Percentiles rank a stretch among this genome's conserved stretches.
phyloP scores from a whole-genome alignment of 2,329 filamentous ascomycete species.

The Ustulina deusta region DNA sequence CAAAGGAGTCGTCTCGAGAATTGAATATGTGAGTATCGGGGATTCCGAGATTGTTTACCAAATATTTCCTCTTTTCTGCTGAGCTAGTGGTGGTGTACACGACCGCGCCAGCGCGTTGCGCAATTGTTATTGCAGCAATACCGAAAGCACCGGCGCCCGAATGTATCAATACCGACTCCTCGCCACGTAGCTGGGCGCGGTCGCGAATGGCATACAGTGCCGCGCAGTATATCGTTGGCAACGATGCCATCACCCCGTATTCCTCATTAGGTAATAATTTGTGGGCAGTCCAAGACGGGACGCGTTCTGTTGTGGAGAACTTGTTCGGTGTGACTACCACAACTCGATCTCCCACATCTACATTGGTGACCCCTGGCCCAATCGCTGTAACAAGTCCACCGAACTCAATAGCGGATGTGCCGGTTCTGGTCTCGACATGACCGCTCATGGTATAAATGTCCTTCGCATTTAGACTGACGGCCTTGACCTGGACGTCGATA shows the following conservation, averaged over 20 bases:
- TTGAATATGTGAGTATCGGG: conserved; percentile 51
- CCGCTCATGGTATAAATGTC: conserved; percentile 47
- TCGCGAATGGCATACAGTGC: conserved; percentile 51
- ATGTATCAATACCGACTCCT: conserved; percentile 54
- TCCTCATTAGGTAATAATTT: conserved; percentile 42
- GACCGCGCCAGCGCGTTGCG: conserved; percentile 48
- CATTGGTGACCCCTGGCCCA: conserved; percentile 35
- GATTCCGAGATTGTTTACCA: conserved; percentile 48
- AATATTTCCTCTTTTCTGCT: conserved; percentile 32
- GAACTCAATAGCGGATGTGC: conserved; percentile 44
- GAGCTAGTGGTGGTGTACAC: conserved; percentile 50
- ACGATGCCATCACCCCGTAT: conserved; percentile 36
- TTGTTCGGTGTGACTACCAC: conserved; percentile 44
- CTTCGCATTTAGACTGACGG: conserved; percentile 43
- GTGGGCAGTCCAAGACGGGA: conserved; percentile 45
- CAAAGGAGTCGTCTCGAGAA: conserved; percentile 50
- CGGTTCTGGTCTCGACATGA: conserved; percentile 42
- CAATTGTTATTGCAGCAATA: conserved; percentile 52
- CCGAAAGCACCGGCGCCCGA: conserved; percentile 53
- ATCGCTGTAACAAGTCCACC: conserved; percentile 44
- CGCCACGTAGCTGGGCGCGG: conserved; percentile 44
- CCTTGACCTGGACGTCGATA: conserved; percentile 27
- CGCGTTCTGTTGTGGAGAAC: conserved; percentile 44
- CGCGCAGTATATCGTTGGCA: conserved; percentile 49
- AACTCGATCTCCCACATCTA: conserved; percentile 47